A percentile compares a stretch with the other conserved stretches of the same genome.
Evolutionary conservation across 495 filamentous ascomycete species (phyloP).

Genomic region (Xylaria castorea): DNA sequence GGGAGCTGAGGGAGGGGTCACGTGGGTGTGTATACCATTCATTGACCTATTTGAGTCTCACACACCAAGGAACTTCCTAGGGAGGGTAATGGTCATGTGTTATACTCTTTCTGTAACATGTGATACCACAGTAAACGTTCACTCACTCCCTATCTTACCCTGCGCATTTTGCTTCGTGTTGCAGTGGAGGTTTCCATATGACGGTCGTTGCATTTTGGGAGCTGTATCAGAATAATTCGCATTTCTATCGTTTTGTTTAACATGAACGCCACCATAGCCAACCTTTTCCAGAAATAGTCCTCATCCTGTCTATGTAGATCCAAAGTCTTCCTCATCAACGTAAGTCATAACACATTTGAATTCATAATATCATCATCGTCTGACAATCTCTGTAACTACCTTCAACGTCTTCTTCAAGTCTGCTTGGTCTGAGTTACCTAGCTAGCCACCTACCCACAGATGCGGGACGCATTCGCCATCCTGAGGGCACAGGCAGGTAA

Average conservation of each 20-base stretch:
- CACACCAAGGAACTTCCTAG: background rate
- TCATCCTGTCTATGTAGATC: background rate
- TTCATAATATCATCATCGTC: background rate
- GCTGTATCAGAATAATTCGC: background rate
- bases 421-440: constrained; percentile 9
- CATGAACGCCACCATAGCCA: background rate
- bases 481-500: background rate
- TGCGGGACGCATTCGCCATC: background rate
- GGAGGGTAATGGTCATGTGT: background rate
- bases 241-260: background rate
- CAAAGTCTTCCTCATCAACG: background rate
- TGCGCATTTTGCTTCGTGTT: background rate
- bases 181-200: background rate
- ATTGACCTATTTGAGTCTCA: background rate
- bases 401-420: background rate
- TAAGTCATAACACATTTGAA: constrained; percentile 13
- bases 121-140: background rate
- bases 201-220: background rate
- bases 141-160: background rate
- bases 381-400: background rate
- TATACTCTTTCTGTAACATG: background rate
- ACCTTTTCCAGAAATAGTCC: background rate
- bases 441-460: background rate
- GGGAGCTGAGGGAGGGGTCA: background rate
- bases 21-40: background rate